Evolutionary conservation across 495 filamentous ascomycete genomes (phyloP), one percentile per base, ranked within the genome.

Genomic region (Chaetomidium leptoderma): DNA sequence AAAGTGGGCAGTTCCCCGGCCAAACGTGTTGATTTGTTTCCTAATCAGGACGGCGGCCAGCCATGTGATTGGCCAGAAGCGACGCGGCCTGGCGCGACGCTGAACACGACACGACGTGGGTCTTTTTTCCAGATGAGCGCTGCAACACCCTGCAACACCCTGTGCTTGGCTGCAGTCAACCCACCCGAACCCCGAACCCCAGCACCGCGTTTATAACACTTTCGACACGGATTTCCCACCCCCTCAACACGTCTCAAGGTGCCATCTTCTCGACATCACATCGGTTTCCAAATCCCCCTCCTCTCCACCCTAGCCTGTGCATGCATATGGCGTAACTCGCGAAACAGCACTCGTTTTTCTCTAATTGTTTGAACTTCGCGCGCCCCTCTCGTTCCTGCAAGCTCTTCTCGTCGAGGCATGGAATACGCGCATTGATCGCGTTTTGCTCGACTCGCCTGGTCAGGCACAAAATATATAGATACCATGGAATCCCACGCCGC

Each of bases 1-100:
- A 13, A 39, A 39, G 10, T n/a, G 36, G 10, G 43, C 10, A 23
- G 17, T 29, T 30, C 23, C 48, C 37, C 8, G 26, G 32, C 19
- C 30, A 33, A n/a, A 32, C 17, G 16, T 62, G 63, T 66, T 66
- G 63, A 66, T 60, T 63, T 40, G 27, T 60, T 63, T 63, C 63
- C 63, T 63, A 49, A 58, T 60, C 45, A 4, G 57, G 63, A 58
- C 49, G 33, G 21, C n/a, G 10, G 35, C 19, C 8, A 9, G 16
- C 5, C n/a, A 17, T 58, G 21, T 66, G 54, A 66, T 66, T 66
- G 60, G 63, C 50, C 35, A 4, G 9, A 44, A 32, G 36, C 24
- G 57, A 63, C 63, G 63, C 63, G 63, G 63, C 29, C 51, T 55
- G 29, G 52, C 17, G 52, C 56, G 52, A 45, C 39, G 46, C 27